Conservation (phyloP, 305 asterid species). For the Rubia tinctorum region DNA sequence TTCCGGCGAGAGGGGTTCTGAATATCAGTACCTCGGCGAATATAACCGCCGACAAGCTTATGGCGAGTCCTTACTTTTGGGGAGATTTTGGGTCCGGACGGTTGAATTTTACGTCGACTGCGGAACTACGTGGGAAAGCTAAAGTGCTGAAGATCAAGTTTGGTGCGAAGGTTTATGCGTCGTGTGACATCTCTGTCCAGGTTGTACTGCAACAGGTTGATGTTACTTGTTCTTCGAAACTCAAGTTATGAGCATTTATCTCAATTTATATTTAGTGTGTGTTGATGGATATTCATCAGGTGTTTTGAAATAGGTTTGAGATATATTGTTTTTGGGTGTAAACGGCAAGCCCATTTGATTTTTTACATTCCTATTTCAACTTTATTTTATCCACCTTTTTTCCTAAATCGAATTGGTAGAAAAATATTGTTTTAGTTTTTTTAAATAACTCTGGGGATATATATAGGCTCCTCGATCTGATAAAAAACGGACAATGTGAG, state of each 20-base stretch:
- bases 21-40: conserved; percentile 18
- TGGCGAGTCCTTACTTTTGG: conserved; percentile 12
- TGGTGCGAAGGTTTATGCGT: conserved; percentile 21
- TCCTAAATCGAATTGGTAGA: no score
- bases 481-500: no score
- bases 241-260: conserved; percentile 17
- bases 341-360: no score
- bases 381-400: no score
- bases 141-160: conserved; percentile 23
- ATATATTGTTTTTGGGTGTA: no score
- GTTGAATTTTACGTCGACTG: conserved; percentile 20
- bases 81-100: conserved; percentile 21
- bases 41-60: conserved; percentile 22
- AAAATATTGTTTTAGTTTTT: no score
- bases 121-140: conserved; percentile 28
- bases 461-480: no score
- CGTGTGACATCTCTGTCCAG: conserved; percentile 21
- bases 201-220: conserved; percentile 9
- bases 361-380: no score
- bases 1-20: conserved; percentile 26
- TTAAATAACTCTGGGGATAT: no score
- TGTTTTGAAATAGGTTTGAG: no score
- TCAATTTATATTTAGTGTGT: no score
- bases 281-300: no score
- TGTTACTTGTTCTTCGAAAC: conserved; percentile 21